Percentiles rank a stretch among this genome's conserved stretches.
Conservation (phyloP, 768 basidiomycete genomes). For the Kwoniella pini region DNA sequence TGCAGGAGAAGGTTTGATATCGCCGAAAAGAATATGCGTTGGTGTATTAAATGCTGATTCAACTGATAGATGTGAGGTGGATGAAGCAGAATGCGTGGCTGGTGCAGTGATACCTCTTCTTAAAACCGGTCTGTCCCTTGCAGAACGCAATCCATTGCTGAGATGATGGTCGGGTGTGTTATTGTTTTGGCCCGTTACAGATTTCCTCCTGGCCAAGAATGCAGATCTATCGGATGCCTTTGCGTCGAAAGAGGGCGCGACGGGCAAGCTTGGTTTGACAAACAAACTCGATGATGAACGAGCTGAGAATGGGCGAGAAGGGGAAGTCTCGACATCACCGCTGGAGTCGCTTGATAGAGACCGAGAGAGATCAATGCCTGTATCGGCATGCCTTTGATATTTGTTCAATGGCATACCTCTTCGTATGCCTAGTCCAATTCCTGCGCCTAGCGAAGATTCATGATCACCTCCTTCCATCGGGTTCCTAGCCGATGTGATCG, state of each 20-base stretch:
- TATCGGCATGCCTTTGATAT: background rate
- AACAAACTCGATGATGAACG: slow-evolving; percentile 13
- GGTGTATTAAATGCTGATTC: slow-evolving; percentile 29
- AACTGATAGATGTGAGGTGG: slow-evolving; percentile 12
- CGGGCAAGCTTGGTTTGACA: slow-evolving; percentile 2
- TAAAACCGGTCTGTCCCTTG: slow-evolving; percentile 26
- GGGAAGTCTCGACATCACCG: slow-evolving; percentile 25
- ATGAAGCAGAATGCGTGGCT: background rate
- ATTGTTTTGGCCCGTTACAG: slow-evolving; percentile 3
- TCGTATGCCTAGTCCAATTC: slow-evolving; percentile 19
- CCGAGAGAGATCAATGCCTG: slow-evolving; percentile 10
- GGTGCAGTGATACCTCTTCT: slow-evolving; percentile 49
- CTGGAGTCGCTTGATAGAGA: slow-evolving; percentile 34
- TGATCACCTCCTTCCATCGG: slow-evolving; percentile 19
- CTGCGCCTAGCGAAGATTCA: slow-evolving; percentile 3
- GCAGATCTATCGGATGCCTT: slow-evolving; percentile 3
- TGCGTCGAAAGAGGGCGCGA: slow-evolving; percentile 1
- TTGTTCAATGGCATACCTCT: background rate
- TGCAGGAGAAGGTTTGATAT: slow-evolving; percentile 51
- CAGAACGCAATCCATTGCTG: background rate
- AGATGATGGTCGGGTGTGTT: background rate
- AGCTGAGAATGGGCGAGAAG: slow-evolving; percentile 22
- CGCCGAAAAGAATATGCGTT: slow-evolving; percentile 34
- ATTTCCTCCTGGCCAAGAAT: slow-evolving; percentile 23
- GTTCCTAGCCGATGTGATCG: background rate